Base-by-base conservation (phyloP, 257 asterid genomes). In the Catharanthus roseus region DNA sequence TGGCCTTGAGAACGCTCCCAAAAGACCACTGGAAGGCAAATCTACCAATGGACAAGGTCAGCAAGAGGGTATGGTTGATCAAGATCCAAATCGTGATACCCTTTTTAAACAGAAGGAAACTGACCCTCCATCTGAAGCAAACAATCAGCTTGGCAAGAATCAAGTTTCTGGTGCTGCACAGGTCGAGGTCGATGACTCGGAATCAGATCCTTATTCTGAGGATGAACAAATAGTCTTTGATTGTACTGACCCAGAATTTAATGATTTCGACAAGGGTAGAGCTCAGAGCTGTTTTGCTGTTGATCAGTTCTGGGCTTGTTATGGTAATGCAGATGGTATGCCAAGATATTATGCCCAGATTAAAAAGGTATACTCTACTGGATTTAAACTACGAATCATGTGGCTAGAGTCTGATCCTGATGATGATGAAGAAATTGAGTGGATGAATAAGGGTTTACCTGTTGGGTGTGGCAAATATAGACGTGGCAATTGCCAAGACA, bases 251-350 rank as follows among this genome's bases (percentile, higher is more conserved):
- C 77, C 93, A 38, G 96, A 91, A 76, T 91, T 91, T 72, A 70
- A 75, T 80, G 88, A 89, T 78, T 91, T 91, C 64, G 95, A 89
- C 44, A 85, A 79, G 84, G 71, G 56, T 33, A 86, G 84, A 65
- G 86, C 74, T 51, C 83, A 72, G 36, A 67, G 55, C 44, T 50
- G 68, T 72, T 89, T 91, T 77, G 71, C 79, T 53, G 83, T 45
- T 70, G 82, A 77, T 79, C 97, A 91, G 71, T 69, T 81, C 71
- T 91, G 97, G 97, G 95, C 96, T 78, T 90, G 92, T 72, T 91
- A 86, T 62, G 96, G 84, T 73, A 50, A 80, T 29, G 65, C 41
- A 10, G 90, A 89, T 75, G 81, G 88, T 69, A 85, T 91, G 97
- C 97, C 97, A 33, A 87, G 97, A 78, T 91, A 74, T 72, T 84